Evolutionary conservation across 106 monocot genomes (phyloP).

Genomic region (Acanthochlamys bracteata): DNA sequence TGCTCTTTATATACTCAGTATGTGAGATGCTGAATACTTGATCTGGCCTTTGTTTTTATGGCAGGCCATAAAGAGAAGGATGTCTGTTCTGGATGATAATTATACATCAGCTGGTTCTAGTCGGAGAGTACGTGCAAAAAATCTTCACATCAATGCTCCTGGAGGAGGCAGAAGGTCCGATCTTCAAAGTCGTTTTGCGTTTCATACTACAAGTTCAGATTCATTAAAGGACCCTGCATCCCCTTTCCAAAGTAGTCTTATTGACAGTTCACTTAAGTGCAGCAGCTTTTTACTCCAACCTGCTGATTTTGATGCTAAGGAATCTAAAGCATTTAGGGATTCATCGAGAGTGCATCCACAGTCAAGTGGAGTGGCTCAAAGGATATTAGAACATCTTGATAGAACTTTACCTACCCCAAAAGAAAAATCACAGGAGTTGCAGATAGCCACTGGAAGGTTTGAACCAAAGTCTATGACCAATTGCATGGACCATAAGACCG

Average conservation of each 20-base stretch:
- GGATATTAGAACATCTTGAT: slow-evolving; percentile 51
- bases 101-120: slow-evolving; percentile 1
- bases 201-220: slow-evolving; percentile 4
- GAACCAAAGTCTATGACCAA: slow-evolving; percentile 1
- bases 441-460: slow-evolving; percentile 11
- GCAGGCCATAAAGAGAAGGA: not conserved
- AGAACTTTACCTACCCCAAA: slow-evolving; percentile 35
- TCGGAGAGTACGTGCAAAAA: slow-evolving; percentile 1
- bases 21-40: not conserved
- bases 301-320: slow-evolving; percentile 8
- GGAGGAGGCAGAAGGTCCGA: slow-evolving; percentile 1
- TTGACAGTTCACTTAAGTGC: slow-evolving; percentile 2
- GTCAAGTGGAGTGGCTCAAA: slow-evolving; percentile 34
- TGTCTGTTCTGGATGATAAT: slow-evolving; percentile 12
- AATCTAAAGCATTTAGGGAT: slow-evolving; percentile 4
- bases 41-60: not conserved
- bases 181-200: slow-evolving; percentile 3
- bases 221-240: not conserved
- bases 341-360: slow-evolving; percentile 30
- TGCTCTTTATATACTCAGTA: no score
- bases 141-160: not conserved
- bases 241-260: not conserved
- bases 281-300: not conserved
- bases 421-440: slow-evolving; percentile 22
- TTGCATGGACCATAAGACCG: not conserved